A percentile compares a stretch with the other conserved stretches of the same genome.
Conservation (phyloP, 306 rosid species). For the Rosa lucieae region DNA sequence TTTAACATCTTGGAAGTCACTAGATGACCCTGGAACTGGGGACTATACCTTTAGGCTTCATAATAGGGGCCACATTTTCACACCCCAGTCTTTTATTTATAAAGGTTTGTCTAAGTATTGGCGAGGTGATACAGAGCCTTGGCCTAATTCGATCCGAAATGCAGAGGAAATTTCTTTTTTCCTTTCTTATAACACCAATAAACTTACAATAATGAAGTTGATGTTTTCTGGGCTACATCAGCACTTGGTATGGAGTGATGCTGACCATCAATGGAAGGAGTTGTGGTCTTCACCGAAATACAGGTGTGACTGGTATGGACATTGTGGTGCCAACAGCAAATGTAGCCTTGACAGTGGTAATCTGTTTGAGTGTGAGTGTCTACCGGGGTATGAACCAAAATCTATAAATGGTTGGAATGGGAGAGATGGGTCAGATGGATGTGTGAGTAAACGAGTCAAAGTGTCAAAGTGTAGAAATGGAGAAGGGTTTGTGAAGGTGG, state of each 20-base stretch:
- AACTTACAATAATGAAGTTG: neutral
- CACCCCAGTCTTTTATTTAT: neutral
- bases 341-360: conserved; percentile 36
- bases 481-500: conserved; percentile 50
- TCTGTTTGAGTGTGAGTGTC: conserved; percentile 42
- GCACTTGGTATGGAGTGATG: neutral
- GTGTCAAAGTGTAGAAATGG: conserved; percentile 40
- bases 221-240: neutral
- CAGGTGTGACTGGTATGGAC: conserved; percentile 45
- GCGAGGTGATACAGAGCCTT: neutral
- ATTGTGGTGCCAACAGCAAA: conserved; percentile 24
- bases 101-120: neutral
- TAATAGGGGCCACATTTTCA: neutral
- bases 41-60: neutral
- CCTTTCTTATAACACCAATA: neutral
- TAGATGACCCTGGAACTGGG: conserved; percentile 9
- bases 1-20: conserved; percentile 5
- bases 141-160: neutral
- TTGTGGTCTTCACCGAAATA: conserved; percentile 14
- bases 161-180: neutral
- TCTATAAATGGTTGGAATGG: conserved; percentile 30
- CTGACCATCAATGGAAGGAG: neutral
- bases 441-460: conserved; percentile 35
- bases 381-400: conserved; percentile 56
- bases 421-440: conserved; percentile 49